These are phyloP conservation scores for Trichoderma oligosporum DNA, from an alignment of 2,329 filamentous ascomycete species.

Conservation along the genomic window DNA sequence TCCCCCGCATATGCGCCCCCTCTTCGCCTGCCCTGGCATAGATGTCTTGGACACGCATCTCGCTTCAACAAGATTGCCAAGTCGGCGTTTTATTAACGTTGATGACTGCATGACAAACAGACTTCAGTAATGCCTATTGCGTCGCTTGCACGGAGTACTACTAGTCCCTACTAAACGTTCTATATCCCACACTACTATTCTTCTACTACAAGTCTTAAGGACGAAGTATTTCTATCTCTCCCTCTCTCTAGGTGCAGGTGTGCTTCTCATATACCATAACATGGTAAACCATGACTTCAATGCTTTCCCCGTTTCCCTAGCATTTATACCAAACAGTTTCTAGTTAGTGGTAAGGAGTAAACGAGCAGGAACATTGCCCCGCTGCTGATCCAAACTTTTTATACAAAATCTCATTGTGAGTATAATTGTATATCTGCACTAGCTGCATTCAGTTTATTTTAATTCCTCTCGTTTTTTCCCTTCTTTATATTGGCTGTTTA, in stretches of 20 bases:
- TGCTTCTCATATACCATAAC: no score
- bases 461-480: not conserved
- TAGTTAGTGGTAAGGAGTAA: not conserved
- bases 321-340: no score
- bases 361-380: not conserved
- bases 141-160: no score
- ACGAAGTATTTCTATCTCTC: not conserved
- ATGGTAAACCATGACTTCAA: no score
- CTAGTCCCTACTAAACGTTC: not conserved
- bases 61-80: not conserved
- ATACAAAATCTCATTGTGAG: not conserved
- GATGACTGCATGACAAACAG: not conserved
- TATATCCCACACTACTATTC: not conserved
- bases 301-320: not conserved
- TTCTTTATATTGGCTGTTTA: not conserved
- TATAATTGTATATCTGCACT: not conserved
- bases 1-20: constrained; percentile 7
- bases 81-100: not conserved
- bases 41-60: not conserved
- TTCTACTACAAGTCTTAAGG: not conserved
- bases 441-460: not conserved
- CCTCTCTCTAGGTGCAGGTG: not conserved
- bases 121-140: not conserved
- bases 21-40: not conserved
- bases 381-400: not conserved